Evolutionary conservation across 129 eudicot species (phyloP).

Genomic region (Flaveria linearis): DNA sequence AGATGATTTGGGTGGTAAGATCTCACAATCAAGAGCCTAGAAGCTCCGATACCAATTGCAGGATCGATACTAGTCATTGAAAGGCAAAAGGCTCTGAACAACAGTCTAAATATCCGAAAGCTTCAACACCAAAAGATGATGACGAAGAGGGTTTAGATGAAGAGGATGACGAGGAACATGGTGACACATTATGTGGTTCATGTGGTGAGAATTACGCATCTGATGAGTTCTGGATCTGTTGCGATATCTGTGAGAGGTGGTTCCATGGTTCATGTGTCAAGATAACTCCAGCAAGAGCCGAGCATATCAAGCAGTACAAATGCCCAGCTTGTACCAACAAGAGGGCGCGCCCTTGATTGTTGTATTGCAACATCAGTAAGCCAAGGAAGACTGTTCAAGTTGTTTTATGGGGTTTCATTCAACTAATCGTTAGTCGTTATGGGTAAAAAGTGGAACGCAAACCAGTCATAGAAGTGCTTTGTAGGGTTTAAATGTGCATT

Average conservation of each 20-base stretch:
- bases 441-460: conserved; percentile 17
- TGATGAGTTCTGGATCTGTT: conserved; percentile 68
- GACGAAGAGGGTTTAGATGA: conserved; percentile 55
- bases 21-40: no score
- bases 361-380: conserved; percentile 11
- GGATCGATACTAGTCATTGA: background rate
- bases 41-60: no score
- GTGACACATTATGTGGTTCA: conserved; percentile 63
- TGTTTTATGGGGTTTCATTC: conserved; percentile 26
- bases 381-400: conserved; percentile 6
- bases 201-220: conserved; percentile 63
- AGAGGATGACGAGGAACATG: conserved; percentile 63
- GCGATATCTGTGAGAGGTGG: conserved; percentile 64
- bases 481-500: conserved; percentile 41
- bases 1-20: no score
- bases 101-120: conserved; percentile 43
- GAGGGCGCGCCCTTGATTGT: conserved; percentile 54
- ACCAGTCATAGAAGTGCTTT: conserved; percentile 27
- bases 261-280: conserved; percentile 63
- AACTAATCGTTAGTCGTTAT: conserved; percentile 31
- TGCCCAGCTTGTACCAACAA: conserved; percentile 74
- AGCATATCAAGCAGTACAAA: conserved; percentile 66
- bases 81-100: conserved; percentile 49
- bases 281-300: conserved; percentile 69
- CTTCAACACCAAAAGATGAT: conserved; percentile 45